phyloP scores from a whole-genome alignment of 2,329 filamentous ascomycete genomes.

The Paecilomyces fulvus region DNA sequence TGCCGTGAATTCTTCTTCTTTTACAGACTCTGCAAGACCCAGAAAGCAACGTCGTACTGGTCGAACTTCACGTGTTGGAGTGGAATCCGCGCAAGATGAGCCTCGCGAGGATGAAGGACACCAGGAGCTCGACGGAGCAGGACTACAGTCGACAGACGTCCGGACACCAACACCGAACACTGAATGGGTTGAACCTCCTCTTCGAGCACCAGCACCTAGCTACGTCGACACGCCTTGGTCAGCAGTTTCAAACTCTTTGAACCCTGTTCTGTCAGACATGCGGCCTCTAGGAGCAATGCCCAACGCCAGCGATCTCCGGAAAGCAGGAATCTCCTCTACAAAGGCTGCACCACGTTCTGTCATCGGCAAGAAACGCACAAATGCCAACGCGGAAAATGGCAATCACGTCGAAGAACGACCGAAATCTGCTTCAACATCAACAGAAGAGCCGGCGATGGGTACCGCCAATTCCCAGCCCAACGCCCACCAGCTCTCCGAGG shows the following conservation, averaged over 20 bases:
- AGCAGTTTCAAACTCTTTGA: slow-evolving; percentile 53
- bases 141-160: neutral
- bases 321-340: slow-evolving; percentile 35
- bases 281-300: slow-evolving; percentile 68
- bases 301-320: slow-evolving; percentile 50
- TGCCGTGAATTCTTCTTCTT: slow-evolving; percentile 13
- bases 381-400: slow-evolving; percentile 6
- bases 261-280: slow-evolving; percentile 77
- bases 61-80: slow-evolving; percentile 16
- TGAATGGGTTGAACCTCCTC: slow-evolving; percentile 50
- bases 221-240: slow-evolving; percentile 60
- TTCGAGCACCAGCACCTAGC: slow-evolving; percentile 52
- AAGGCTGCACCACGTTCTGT: slow-evolving; percentile 35
- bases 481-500: slow-evolving; percentile 6
- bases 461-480: slow-evolving; percentile 6
- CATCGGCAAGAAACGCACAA: slow-evolving; percentile 33
- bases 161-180: slow-evolving; percentile 1
- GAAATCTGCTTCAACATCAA: slow-evolving; percentile 9
- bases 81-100: slow-evolving; percentile 13
- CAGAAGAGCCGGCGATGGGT: slow-evolving; percentile 3
- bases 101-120: slow-evolving; percentile 10
- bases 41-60: slow-evolving; percentile 26
- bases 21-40: slow-evolving; percentile 20
- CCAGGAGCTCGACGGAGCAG: slow-evolving; percentile 6
- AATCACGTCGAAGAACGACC: slow-evolving; percentile 10